These are phyloP conservation scores for Aspergillus hiratsukae DNA, from an alignment of 2,329 filamentous ascomycete genomes.

Conservation along the genomic window DNA sequence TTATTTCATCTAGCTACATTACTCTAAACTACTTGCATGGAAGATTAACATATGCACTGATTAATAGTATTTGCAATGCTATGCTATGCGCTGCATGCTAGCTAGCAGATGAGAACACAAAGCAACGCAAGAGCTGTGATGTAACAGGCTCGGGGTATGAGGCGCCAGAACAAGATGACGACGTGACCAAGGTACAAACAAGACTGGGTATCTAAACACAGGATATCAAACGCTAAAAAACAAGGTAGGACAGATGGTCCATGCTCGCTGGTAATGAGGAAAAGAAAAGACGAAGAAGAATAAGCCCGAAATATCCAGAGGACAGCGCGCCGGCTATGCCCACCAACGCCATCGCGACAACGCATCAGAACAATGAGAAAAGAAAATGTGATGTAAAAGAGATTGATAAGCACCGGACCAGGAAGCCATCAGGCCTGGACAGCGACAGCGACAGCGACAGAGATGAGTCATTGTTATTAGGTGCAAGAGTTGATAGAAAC, in stretches of 20 bases:
- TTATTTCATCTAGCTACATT: slow-evolving; percentile 3
- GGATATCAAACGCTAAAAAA: slow-evolving; percentile 6
- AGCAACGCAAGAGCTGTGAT: slow-evolving; percentile 14
- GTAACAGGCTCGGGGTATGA: slow-evolving; percentile 21
- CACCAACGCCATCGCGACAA: slow-evolving; percentile 10
- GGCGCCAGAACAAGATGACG: background rate
- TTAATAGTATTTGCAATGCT: no score
- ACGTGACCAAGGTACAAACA: slow-evolving; percentile 14
- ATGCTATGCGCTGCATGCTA: no score
- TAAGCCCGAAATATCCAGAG: slow-evolving; percentile 1
- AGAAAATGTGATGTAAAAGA: slow-evolving; percentile 6
- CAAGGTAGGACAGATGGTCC: slow-evolving; percentile 8
- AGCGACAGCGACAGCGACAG: no score
- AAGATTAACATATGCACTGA: no score
- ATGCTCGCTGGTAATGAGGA: slow-evolving; percentile 1
- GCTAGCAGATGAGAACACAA: background rate
- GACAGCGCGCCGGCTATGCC: slow-evolving; percentile 1
- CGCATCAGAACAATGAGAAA: slow-evolving; percentile 9
- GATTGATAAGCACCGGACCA: no score
- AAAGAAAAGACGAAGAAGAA: background rate
- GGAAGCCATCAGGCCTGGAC: no score
- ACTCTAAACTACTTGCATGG: no score
- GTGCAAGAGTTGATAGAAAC: background rate
- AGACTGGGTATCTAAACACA: slow-evolving; percentile 18
- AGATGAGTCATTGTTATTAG: slow-evolving; percentile 1